phyloP scores from a whole-genome alignment of 352 stramenopile species.

The Phytophthora syringae region DNA sequence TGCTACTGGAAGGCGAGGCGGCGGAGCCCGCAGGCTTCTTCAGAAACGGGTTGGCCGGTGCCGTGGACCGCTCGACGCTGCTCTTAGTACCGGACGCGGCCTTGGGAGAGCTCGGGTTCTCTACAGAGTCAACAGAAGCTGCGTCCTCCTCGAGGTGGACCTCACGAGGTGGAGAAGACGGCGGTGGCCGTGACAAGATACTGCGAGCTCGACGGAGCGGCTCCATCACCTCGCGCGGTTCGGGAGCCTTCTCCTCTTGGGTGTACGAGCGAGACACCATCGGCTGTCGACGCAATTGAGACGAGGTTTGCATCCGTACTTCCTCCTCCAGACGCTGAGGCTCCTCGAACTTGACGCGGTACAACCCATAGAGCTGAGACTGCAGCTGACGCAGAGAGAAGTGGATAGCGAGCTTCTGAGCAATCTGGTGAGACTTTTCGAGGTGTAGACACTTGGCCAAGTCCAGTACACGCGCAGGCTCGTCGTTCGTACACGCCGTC shows the following conservation, averaged over 20 bases:
- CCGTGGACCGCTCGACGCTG: slow-evolving; percentile 53
- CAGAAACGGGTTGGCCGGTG: slow-evolving; percentile 74
- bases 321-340: slow-evolving; percentile 26
- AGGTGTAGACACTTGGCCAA: slow-evolving; percentile 83
- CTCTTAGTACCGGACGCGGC: slow-evolving; percentile 7
- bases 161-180: slow-evolving; percentile 28
- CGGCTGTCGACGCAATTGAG: slow-evolving; percentile 16
- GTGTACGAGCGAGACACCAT: slow-evolving; percentile 9
- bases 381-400: slow-evolving; percentile 79
- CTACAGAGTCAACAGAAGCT: slow-evolving; percentile 4
- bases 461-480: slow-evolving; percentile 72
- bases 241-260: slow-evolving; percentile 19
- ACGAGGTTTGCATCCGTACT: slow-evolving; percentile 11
- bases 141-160: slow-evolving; percentile 18
- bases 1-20: slow-evolving; percentile 14
- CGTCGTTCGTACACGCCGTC: slow-evolving; percentile 68
- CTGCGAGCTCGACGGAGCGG: slow-evolving; percentile 44
- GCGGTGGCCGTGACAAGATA: slow-evolving; percentile 41
- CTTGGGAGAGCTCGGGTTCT: slow-evolving; percentile 13
- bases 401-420: slow-evolving; percentile 82
- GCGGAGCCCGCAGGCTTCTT: slow-evolving; percentile 50
- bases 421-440: slow-evolving; percentile 86
- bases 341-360: slow-evolving; percentile 67
- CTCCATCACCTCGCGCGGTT: slow-evolving; percentile 32
- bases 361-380: slow-evolving; percentile 76